A percentile compares a stretch with the other conserved stretches of the same genome.
Evolutionary conservation across 495 filamentous ascomycete genomes (phyloP).

Genomic region (Penicillium desertorum): DNA sequence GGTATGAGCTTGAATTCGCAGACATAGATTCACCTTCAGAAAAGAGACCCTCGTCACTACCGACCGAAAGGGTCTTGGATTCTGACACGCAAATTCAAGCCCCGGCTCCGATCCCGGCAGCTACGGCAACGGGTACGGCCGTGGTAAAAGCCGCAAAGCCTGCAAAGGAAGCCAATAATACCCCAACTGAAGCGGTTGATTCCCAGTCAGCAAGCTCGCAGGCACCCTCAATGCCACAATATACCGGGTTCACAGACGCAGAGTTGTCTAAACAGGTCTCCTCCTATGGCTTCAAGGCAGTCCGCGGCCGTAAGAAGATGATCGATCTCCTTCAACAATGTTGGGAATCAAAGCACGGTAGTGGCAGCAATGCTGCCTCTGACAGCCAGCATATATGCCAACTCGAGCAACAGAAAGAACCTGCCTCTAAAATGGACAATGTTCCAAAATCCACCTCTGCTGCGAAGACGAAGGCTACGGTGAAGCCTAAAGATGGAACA

Average conservation of each 20-base stretch:
- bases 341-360: constrained; percentile 57
- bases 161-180: neutral
- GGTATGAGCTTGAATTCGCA: constrained; percentile 39
- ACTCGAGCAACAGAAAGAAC: constrained; percentile 1
- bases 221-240: constrained; percentile 55
- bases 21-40: constrained; percentile 24
- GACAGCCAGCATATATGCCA: neutral
- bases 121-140: neutral
- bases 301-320: constrained; percentile 69
- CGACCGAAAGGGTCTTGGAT: neutral
- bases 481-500: constrained; percentile 11
- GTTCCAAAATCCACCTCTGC: neutral
- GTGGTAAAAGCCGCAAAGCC: neutral
- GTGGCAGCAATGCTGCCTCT: constrained; percentile 11
- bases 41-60: neutral
- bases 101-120: neutral
- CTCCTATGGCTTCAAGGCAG: constrained; percentile 71
- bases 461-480: neutral
- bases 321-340: constrained; percentile 70
- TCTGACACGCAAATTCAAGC: neutral
- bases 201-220: constrained; percentile 10
- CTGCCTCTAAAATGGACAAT: neutral
- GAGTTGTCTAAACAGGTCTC: constrained; percentile 62
- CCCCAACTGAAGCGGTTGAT: neutral
- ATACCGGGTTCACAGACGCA: constrained; percentile 59